These are phyloP conservation scores for Ganoderma meredithae DNA, from an alignment of 1,284 basidiomycete genomes.

Conservation along the genomic window DNA sequence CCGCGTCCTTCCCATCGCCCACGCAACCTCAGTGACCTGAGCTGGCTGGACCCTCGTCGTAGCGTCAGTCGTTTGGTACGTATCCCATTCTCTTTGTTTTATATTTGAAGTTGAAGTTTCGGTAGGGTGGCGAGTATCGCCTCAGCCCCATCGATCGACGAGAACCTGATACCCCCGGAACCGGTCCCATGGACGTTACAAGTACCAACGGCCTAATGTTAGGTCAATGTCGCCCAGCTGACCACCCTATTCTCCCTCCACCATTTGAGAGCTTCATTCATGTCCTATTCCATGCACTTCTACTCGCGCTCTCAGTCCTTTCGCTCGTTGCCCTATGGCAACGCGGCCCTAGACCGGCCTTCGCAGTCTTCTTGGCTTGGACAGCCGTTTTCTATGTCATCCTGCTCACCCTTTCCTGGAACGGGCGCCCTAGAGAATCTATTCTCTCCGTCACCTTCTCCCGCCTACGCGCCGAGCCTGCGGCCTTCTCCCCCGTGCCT, in stretches of 20 bases:
- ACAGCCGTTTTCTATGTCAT: slow-evolving; percentile 61
- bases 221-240: slow-evolving; percentile 20
- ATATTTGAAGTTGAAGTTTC: slow-evolving; percentile 22
- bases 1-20: slow-evolving; percentile 48
- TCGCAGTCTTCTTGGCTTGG: slow-evolving; percentile 72
- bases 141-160: slow-evolving; percentile 49
- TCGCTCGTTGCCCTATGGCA: slow-evolving; percentile 66
- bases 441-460: slow-evolving; percentile 58
- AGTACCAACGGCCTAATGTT: slow-evolving; percentile 52
- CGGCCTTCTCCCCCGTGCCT: slow-evolving; percentile 31
- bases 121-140: slow-evolving; percentile 66
- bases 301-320: slow-evolving; percentile 65
- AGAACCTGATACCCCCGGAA: slow-evolving; percentile 57
- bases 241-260: slow-evolving; percentile 48
- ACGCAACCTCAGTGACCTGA: slow-evolving; percentile 70
- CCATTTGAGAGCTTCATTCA: slow-evolving; percentile 53
- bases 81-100: slow-evolving; percentile 31
- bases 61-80: slow-evolving; percentile 73
- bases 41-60: slow-evolving; percentile 76
- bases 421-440: slow-evolving; percentile 63
- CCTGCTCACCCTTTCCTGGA: slow-evolving; percentile 62
- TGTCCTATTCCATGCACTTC: slow-evolving; percentile 60
- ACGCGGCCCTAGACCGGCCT: slow-evolving; percentile 59
- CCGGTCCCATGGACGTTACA: slow-evolving; percentile 49
- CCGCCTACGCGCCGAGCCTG: slow-evolving; percentile 50